phyloP scores from a whole-genome alignment of 148 eudicot genomes.

The Polygonum aviculare region DNA sequence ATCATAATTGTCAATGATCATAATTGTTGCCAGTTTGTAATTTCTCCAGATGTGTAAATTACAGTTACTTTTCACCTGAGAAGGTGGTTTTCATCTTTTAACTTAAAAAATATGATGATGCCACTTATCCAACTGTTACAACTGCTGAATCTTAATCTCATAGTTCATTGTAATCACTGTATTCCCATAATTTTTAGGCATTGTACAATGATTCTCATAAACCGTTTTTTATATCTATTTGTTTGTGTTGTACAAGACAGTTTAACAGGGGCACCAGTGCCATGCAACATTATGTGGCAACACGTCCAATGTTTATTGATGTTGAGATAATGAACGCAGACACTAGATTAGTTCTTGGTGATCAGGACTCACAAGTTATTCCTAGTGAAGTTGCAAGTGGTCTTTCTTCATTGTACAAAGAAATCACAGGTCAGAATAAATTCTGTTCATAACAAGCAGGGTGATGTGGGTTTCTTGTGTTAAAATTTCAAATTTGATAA shows the following conservation, averaged over 20 bases:
- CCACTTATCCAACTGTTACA: background rate
- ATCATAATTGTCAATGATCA: no score
- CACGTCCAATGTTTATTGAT: conserved; percentile 98
- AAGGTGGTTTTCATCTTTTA: background rate
- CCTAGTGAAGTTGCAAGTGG: conserved; percentile 92
- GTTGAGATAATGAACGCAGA: conserved; percentile 97
- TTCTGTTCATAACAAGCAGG: background rate
- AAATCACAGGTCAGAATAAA: conserved; percentile 61
- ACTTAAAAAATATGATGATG: background rate
- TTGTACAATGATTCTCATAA: background rate
- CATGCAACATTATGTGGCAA: conserved; percentile 98
- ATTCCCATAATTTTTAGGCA: background rate
- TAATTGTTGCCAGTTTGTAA: background rate
- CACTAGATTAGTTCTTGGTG: conserved; percentile 83
- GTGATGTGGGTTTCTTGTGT: background rate
- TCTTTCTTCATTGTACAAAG: conserved; percentile 87
- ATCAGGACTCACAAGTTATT: conserved; percentile 69
- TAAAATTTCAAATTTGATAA: background rate
- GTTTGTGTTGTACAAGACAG: conserved; percentile 35
- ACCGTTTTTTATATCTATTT: background rate
- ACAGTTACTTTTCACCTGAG: background rate
- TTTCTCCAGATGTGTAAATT: background rate
- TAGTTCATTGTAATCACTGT: background rate
- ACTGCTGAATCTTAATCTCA: no score
- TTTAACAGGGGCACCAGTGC: conserved; percentile 98